A percentile compares a stretch with the other conserved stretches of the same genome.
phyloP scores from a whole-genome alignment of 208 protist species.

The Novymonas esmeraldas region DNA sequence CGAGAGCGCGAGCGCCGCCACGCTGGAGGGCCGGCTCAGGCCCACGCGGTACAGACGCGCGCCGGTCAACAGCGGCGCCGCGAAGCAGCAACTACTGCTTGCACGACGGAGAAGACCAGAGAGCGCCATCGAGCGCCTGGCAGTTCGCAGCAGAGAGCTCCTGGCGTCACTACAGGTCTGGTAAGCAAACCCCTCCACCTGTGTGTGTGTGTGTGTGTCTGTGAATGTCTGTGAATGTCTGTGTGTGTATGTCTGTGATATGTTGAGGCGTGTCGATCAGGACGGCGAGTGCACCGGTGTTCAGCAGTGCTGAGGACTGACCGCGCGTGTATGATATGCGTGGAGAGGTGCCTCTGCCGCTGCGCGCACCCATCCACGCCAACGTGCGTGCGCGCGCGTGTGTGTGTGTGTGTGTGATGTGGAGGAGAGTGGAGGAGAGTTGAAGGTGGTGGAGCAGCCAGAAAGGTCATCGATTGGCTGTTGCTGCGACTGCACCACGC shows the following conservation, averaged over 20 bases:
- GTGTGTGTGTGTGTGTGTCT: neutral
- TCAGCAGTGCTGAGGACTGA: too few species aligned
- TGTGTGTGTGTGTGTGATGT: neutral
- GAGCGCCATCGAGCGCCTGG: neutral
- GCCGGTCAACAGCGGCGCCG: neutral
- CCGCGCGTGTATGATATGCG: too few species aligned
- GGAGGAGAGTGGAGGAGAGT: too few species aligned
- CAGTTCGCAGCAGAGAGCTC: too few species aligned
- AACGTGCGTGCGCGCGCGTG: neutral
- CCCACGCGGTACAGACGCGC: neutral
- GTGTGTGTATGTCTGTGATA: neutral
- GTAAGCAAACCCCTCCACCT: too few species aligned
- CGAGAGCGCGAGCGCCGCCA: constrained; percentile 2
- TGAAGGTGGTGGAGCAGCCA: too few species aligned
- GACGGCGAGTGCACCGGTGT: too few species aligned
- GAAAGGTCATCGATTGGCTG: too few species aligned
- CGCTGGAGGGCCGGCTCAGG: neutral
- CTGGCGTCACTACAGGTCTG: too few species aligned
- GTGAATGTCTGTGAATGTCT: neutral
- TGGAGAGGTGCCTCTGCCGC: neutral
- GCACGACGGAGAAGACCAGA: constrained; percentile 7
- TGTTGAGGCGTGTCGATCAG: too few species aligned
- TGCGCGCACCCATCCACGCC: neutral
- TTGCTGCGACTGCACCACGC: too few species aligned
- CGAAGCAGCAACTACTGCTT: constrained; percentile 4